Evolutionary conservation across 306 rosid species (phyloP), one percentile per base, ranked within the genome.

Genomic region (Senna siamea): DNA sequence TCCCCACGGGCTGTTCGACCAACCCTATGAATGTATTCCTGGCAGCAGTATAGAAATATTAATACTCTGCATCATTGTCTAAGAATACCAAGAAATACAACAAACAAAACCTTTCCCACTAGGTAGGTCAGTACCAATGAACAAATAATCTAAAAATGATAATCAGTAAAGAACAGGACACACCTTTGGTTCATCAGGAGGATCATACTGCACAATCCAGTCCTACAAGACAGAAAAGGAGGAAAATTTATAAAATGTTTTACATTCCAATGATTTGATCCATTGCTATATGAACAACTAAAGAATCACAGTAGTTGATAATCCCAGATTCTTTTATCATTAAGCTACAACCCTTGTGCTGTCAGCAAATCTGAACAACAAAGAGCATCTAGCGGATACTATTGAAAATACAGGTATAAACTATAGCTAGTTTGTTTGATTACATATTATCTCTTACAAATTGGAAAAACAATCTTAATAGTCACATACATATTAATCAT

Each of bases 1-100:
- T 94, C 96, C 32, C 98, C 98, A 48, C 98, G 95, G 76, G 98
- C 97, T 76, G 98, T 91, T 87, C 98, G 89, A 69, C 98, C 98
- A 87, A 94, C 97, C 79, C 98, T 88, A 62, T 94, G 98, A 73
- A 89, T 92, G 67, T 94, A 94, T 80, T 94, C 98, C 98, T 94
- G 85, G 80, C 66, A 76, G 72, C 55, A 72, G 46, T 28, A 66
- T 32, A 40, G 64, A 77, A 59, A 38, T 15, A 55, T 77, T 52
- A 71, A 71, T 37, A 40, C 13, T 65, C 34, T 44, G 81, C 66
- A 56, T 28, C 11, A 14, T 17, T 9, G 62, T n/a, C 75, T 55
- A 74, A 22, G 43, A 76, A 43, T 26, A 11, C 37, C 23, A 26
- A 26, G 30, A 26, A 26, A 26, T 26, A 26, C 30, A 26, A 26